A percentile compares a stretch with the other conserved stretches of the same genome.
phyloP scores from a whole-genome alignment of 148 eudicot genomes.

The Rhododendron williamsianum region DNA sequence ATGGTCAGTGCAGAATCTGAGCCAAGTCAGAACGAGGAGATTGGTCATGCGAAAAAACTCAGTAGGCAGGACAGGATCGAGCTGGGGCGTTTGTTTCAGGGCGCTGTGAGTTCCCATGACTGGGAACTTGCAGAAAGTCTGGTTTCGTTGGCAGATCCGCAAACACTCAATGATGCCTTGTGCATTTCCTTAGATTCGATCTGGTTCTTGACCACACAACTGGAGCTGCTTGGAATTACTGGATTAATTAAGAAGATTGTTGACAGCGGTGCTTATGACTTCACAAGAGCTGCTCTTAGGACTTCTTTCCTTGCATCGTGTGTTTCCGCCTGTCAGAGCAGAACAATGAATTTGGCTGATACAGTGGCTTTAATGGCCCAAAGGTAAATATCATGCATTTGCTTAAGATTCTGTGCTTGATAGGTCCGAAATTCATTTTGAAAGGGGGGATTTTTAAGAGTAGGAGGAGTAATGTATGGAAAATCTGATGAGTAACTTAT shows the following conservation, averaged over 20 bases:
- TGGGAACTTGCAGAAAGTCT: constrained; percentile 81
- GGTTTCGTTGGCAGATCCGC: constrained; percentile 69
- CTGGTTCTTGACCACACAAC: constrained; percentile 79
- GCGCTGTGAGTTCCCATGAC: constrained; percentile 75
- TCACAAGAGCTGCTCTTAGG: constrained; percentile 93
- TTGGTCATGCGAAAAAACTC: constrained; percentile 53
- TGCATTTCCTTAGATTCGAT: constrained; percentile 91
- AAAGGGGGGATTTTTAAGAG: neutral
- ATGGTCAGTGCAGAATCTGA: constrained; percentile 25
- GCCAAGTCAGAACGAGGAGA: constrained; percentile 35
- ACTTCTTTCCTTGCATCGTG: constrained; percentile 97
- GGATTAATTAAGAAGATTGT: constrained; percentile 68
- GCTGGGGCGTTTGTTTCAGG: constrained; percentile 64
- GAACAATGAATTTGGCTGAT: constrained; percentile 87
- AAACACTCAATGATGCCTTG: constrained; percentile 80
- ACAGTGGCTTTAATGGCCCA: constrained; percentile 91
- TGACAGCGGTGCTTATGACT: constrained; percentile 81
- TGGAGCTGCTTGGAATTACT: constrained; percentile 64
- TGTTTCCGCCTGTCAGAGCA: constrained; percentile 96
- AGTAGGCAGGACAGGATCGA: constrained; percentile 83
- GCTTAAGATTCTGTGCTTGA: neutral
- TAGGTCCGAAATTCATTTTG: neutral
- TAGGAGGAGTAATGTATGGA: neutral
- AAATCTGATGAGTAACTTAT: neutral
- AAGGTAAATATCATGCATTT: constrained; percentile 35